Base-by-base conservation (phyloP, 768 basidiomycete genomes). In the Hygrocybe coccinea region DNA sequence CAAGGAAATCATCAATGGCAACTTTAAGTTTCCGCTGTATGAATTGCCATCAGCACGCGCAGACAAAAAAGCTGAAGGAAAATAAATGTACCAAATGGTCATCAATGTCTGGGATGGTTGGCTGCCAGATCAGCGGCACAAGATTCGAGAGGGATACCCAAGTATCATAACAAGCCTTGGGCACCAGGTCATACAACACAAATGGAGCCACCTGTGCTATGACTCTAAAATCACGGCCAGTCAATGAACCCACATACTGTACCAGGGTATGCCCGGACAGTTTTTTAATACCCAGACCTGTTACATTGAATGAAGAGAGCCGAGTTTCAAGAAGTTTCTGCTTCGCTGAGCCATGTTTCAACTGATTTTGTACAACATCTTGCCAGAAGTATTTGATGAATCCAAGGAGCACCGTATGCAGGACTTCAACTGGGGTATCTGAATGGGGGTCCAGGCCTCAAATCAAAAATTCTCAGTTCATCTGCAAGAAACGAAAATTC, bases 341-440 rank as follows among this genome's bases (percentile, higher is more conserved):
- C 48, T 73, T 72, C 35, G 66, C 45, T 0, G 53, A 38, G n/a
- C n/a, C n/a, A n/a, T 8, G 29, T 17, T 66, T 60, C 10, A 68
- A 64, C 12, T 64, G 64, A 25, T 67, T 25, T 15, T 60, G 59
- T 19, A 62, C 58, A 0, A 64, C 62, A 62, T 79, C 76, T 0
- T 71, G 67, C 77, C 78, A 80, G 33, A 76, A 68, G 56, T 79
- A 80, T 46, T 80, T 79, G 48, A 79, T 60, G 22, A 67, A 65
- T 1, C 74, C 74, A 0, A 75, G 67, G 0, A 74, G 64, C 9
- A 69, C 52, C 5, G 69, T 69, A 53, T 76, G 73, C 2, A 77
- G 64, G 5, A 75, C 67, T 55, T 77, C 73, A 8, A 67, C 63
- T 1, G 73, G 73, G 8, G 69, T 71, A 56, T 74, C 72, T 25